phyloP scores from a whole-genome alignment of 257 asterid species.

The Nicotiana obtusifolia region DNA sequence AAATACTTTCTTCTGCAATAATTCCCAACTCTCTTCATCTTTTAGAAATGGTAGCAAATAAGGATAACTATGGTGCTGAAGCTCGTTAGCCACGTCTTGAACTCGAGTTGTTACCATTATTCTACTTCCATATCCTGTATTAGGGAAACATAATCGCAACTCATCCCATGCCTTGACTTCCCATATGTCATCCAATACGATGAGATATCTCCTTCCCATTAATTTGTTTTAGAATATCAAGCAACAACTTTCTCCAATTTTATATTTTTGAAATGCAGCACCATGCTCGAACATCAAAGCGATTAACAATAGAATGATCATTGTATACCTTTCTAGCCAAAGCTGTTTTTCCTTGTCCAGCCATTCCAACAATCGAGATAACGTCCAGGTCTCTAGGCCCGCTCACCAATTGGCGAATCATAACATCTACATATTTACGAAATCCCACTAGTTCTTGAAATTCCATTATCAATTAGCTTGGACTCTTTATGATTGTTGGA shows the following conservation, averaged over 20 bases:
- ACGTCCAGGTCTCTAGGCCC: neutral
- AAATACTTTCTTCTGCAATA: neutral
- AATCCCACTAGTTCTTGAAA: neutral
- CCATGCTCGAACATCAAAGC: slow-evolving; percentile 16
- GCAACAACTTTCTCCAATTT: neutral
- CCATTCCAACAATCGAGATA: slow-evolving; percentile 19
- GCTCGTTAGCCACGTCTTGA: no score
- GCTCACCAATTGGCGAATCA: no score
- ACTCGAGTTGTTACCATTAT: slow-evolving; percentile 3
- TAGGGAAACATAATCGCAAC: neutral
- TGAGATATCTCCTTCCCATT: neutral
- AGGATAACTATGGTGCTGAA: neutral
- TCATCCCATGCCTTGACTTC: neutral
- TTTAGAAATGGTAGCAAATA: neutral
- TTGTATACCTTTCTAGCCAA: slow-evolving; percentile 4
- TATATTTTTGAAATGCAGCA: slow-evolving; percentile 6
- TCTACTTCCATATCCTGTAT: neutral
- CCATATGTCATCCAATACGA: slow-evolving; percentile 6
- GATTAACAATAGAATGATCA: rapidly evolving
- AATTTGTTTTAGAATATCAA: neutral
- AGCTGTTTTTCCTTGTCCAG: slow-evolving; percentile 17
- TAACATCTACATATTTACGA: no score
- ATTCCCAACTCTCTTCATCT: neutral
- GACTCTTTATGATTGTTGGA: neutral
- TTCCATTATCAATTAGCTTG: neutral